A percentile compares a stretch with the other conserved stretches of the same genome.
phyloP scores from a whole-genome alignment of 2,329 filamentous ascomycete genomes.

The Daldinia sp. region DNA sequence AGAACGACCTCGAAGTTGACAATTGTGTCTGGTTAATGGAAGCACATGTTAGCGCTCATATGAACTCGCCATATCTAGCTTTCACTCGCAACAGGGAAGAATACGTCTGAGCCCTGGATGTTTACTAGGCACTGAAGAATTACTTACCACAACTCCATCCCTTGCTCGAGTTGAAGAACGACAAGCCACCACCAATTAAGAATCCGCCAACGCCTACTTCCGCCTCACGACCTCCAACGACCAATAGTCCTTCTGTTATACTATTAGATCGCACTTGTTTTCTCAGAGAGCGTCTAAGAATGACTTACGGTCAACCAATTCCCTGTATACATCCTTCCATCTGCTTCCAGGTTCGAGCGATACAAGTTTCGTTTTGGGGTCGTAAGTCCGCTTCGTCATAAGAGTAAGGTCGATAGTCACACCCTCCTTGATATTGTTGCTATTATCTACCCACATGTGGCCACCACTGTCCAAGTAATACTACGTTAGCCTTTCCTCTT shows the following conservation, averaged over 20 bases:
- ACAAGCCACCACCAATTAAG: slow-evolving; percentile 40
- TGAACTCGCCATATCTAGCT: background rate
- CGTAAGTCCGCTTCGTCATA: slow-evolving; percentile 17
- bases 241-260: slow-evolving; percentile 27
- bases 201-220: slow-evolving; percentile 43
- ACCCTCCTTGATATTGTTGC: slow-evolving; percentile 35
- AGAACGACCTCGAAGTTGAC: slow-evolving; percentile 36
- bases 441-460: slow-evolving; percentile 31
- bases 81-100: too few species aligned
- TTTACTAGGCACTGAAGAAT: background rate
- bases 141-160: slow-evolving; percentile 34
- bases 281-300: too few species aligned
- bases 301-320: slow-evolving; percentile 27
- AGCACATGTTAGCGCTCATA: slow-evolving; percentile 1
- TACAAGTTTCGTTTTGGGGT: slow-evolving; percentile 17
- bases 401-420: slow-evolving; percentile 40
- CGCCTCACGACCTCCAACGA: slow-evolving; percentile 34
- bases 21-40: slow-evolving; percentile 25
- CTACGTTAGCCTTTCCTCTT: background rate
- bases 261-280: background rate
- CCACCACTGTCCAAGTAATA: slow-evolving; percentile 26
- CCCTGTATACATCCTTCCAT: slow-evolving; percentile 27
- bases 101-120: background rate
- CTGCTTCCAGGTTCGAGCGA: slow-evolving; percentile 21
- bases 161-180: slow-evolving; percentile 26